Base-by-base conservation (phyloP, 495 filamentous ascomycete genomes). In the Penicillium steckii region DNA sequence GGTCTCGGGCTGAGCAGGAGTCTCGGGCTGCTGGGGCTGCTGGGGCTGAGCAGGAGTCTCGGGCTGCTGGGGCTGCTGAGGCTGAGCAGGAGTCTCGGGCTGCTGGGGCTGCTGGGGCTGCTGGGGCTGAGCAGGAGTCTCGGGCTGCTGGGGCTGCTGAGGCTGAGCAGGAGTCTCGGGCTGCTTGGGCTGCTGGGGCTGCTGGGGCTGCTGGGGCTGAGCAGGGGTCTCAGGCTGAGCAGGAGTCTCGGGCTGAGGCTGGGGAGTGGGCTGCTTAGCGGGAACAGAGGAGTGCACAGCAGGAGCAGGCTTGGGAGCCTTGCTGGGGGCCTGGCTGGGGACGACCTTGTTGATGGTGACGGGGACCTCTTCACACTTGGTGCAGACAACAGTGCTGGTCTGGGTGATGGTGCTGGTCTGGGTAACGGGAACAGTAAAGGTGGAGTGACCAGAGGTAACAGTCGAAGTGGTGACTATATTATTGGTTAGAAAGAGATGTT, bases 331-430 rank as follows among this genome's bases (percentile, higher is more conserved):
- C 32, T 10, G 8, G 33, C 33, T 45, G 44, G 60, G 41, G 33
- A 63, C 67, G 46, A 61, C 53, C 57, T 67, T 66, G 33, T 53
- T 50, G 61, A 59, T 60, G 37, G 60, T 62, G 46, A 61, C 48
- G n/a, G 58, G 53, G 52, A 67, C 52, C 48, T 67, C 64, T n/a
- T 57, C 53, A 24, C 55, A 65, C 46, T 18, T 30, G 25, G 66
- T 68, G 53, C 60, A 55, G 52, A 66, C 63, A 30, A 47, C 54
- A 43, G 63, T 64, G 49, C 50, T 62, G 66, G 69, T 71, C 29
- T 68, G 44, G 4, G 69, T 74, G 47, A 74, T 56, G 52, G 63
- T 69, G 65, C 55, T 71, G 42, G 71, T 74, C 56, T 57, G 27
- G 15, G 70, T 73, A 38, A 73, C 57, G 3, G 71, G 71, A 32